These are phyloP conservation scores for Microdochium trichocladiopsis DNA, from an alignment of 2,329 filamentous ascomycete species.

Conservation along the genomic window DNA sequence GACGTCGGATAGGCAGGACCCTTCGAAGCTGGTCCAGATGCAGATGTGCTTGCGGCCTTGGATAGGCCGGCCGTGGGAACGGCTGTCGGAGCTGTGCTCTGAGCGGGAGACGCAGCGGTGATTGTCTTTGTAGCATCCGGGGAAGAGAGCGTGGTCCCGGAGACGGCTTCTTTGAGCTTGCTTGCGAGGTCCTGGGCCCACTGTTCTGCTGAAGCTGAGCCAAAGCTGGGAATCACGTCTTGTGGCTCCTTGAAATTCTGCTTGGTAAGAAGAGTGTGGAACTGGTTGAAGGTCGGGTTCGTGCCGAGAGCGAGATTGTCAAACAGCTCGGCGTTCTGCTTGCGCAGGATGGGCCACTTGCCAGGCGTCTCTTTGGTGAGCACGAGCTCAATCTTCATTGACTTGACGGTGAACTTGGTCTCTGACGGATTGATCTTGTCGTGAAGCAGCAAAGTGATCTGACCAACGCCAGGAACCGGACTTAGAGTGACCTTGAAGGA, in stretches of 20 bases:
- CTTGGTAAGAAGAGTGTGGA: conserved; percentile 9
- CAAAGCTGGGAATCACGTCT: neutral
- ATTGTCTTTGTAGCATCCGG: neutral
- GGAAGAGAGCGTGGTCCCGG: neutral
- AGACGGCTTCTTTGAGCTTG: neutral
- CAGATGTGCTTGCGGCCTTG: conserved; percentile 2
- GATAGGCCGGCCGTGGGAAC: conserved; percentile 3
- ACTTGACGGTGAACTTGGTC: conserved; percentile 59
- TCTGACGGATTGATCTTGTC: conserved; percentile 52
- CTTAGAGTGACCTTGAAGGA: conserved; percentile 8
- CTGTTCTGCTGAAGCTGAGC: neutral
- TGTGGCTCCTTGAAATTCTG: conserved; percentile 8
- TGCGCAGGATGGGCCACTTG: conserved; percentile 57
- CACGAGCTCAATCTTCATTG: conserved; percentile 73
- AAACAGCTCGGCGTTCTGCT: conserved; percentile 31
- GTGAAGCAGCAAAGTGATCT: conserved; percentile 58
- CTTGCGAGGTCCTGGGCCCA: neutral
- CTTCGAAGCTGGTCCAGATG: too few species aligned
- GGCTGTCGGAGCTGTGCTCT: conserved; percentile 2
- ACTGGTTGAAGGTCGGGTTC: conserved; percentile 8
- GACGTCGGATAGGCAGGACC: conserved; percentile 75
- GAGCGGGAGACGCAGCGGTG: conserved; percentile 4
- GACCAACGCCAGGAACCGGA: conserved; percentile 41
- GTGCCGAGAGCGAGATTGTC: conserved; percentile 13
- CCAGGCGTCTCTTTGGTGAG: conserved; percentile 61